These are phyloP conservation scores for Mucor sp. DNA, from an alignment of 371 early-diverging fungal genomes.

Conservation along the genomic window DNA sequence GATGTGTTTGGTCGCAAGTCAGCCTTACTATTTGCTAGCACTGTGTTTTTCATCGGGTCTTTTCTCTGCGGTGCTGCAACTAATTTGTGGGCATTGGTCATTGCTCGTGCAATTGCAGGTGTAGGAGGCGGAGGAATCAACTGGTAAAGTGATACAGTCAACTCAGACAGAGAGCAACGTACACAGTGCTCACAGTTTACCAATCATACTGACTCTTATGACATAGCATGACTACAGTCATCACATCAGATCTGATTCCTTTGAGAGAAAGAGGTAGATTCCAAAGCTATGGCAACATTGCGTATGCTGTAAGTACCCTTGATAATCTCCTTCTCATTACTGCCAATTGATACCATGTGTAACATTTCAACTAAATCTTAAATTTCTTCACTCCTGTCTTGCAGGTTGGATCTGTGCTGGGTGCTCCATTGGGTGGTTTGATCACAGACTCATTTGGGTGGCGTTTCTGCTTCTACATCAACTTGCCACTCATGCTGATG, in stretches of 20 bases:
- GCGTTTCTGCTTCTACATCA: constrained; percentile 80
- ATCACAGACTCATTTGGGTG: constrained; percentile 59
- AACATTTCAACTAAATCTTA: neutral
- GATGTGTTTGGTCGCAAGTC: constrained; percentile 70
- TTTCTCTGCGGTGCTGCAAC: constrained; percentile 53
- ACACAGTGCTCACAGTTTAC: neutral
- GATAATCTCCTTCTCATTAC: neutral
- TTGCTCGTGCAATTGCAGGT: constrained; percentile 74
- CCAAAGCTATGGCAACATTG: constrained; percentile 52
- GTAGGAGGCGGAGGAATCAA: constrained; percentile 68
- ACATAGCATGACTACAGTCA: constrained; percentile 40
- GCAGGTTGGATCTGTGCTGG: constrained; percentile 32
- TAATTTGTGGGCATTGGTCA: constrained; percentile 65
- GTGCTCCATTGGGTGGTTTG: constrained; percentile 55
- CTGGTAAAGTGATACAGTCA: constrained; percentile 18
- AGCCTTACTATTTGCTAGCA: constrained; percentile 50
- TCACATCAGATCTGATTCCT: constrained; percentile 47
- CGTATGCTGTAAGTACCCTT: constrained; percentile 33
- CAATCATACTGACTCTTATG: neutral
- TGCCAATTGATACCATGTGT: neutral
- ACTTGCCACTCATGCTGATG: constrained; percentile 68
- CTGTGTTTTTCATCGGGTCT: constrained; percentile 52
- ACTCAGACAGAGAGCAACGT: neutral
- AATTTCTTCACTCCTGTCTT: neutral
- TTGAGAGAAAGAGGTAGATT: constrained; percentile 53